Evolutionary conservation across 768 basidiomycete genomes (phyloP).

Genomic region (Suillus luteus): DNA sequence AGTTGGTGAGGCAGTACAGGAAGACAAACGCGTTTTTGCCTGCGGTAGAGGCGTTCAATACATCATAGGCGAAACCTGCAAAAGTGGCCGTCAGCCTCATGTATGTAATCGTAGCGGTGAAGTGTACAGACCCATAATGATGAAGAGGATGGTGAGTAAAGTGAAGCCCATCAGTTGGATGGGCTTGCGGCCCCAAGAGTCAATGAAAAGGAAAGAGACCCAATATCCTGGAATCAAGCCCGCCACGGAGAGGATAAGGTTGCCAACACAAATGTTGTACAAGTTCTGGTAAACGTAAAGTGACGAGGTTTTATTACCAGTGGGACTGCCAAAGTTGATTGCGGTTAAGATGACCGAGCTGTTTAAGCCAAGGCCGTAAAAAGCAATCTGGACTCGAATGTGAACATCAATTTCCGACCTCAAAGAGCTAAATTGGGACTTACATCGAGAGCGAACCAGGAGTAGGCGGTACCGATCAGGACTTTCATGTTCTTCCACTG

Average conservation of each 20-base stretch:
- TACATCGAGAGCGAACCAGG: conserved; percentile 88
- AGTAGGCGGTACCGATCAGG: conserved; percentile 75
- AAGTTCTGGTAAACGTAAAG: conserved; percentile 56
- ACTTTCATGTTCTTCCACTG: conserved; percentile 80
- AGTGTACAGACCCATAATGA: conserved; percentile 60
- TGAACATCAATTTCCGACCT: conserved; percentile 9
- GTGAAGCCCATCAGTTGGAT: conserved; percentile 81
- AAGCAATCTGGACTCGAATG: conserved; percentile 59
- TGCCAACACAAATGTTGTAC: conserved; percentile 69
- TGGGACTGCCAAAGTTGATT: conserved; percentile 62
- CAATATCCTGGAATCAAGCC: conserved; percentile 83
- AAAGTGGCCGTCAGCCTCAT: conserved; percentile 10
- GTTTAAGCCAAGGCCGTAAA: conserved; percentile 89
- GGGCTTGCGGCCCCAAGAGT: conserved; percentile 79
- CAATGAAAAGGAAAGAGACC: conserved; percentile 61
- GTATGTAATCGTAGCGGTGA: not conserved
- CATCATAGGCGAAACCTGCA: conserved; percentile 67
- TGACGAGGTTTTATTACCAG: conserved; percentile 27
- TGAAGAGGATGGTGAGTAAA: conserved; percentile 64
- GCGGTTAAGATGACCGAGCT: conserved; percentile 71
- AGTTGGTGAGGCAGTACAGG: conserved; percentile 84
- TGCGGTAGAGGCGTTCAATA: conserved; percentile 44
- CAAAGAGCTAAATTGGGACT: conserved; percentile 26
- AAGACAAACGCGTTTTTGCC: conserved; percentile 68
- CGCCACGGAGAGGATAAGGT: conserved; percentile 72